These are phyloP conservation scores for Casuarina cunninghamiana DNA, from an alignment of 306 rosid genomes.

Conservation along the genomic window DNA sequence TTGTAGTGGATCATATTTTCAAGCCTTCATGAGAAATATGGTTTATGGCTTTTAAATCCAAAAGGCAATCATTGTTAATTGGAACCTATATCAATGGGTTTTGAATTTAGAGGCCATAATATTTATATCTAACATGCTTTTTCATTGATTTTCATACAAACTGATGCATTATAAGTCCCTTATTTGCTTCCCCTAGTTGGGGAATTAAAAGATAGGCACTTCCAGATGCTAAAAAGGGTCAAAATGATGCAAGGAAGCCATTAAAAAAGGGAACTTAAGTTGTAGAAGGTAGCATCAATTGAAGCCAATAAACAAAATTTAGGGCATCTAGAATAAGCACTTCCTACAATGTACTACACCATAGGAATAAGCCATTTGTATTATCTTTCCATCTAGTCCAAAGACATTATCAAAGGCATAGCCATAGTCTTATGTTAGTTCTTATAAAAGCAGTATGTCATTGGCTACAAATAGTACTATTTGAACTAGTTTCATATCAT, in stretches of 20 bases:
- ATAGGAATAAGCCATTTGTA: slow-evolving; percentile 76
- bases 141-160: slow-evolving; percentile 30
- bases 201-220: slow-evolving; percentile 6
- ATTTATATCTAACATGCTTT: not conserved
- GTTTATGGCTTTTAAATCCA: too few relatives aligned
- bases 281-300: too few relatives aligned
- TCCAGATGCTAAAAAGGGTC: slow-evolving; percentile 14
- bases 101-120: too few relatives aligned
- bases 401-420: slow-evolving; percentile 85
- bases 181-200: slow-evolving; percentile 14
- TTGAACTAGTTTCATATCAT: slow-evolving; percentile 44
- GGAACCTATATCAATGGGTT: too few relatives aligned
- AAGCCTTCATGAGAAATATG: too few relatives aligned
- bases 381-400: slow-evolving; percentile 71
- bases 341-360: slow-evolving; percentile 81
- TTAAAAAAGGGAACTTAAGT: too few relatives aligned
- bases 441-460: slow-evolving; percentile 93
- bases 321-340: slow-evolving; percentile 54
- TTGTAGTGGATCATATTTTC: too few relatives aligned
- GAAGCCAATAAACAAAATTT: too few relatives aligned
- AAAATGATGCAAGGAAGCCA: not conserved
- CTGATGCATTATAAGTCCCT: not conserved
- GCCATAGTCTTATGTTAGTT: slow-evolving; percentile 95
- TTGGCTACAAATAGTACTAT: slow-evolving; percentile 91
- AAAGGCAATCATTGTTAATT: too few relatives aligned